These are phyloP conservation scores for Hymenotorrendiella dingleyae DNA, from an alignment of 2,329 filamentous ascomycete genomes.

Conservation along the genomic window DNA sequence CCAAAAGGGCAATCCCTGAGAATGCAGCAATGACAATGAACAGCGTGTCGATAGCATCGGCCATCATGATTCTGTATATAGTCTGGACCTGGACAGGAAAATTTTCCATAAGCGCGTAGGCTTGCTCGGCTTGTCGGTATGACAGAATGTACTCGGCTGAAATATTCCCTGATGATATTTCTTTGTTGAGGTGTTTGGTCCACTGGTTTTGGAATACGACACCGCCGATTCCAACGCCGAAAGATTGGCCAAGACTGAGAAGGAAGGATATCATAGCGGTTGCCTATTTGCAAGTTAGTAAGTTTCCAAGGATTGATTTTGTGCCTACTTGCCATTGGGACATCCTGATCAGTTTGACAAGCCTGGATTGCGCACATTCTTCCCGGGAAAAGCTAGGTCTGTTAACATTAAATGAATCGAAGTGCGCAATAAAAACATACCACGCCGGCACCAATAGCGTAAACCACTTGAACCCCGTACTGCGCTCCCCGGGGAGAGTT, in stretches of 20 bases:
- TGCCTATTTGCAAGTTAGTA: not conserved
- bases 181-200: constrained; percentile 3
- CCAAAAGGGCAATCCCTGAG: constrained; percentile 7
- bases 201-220: constrained; percentile 20
- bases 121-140: constrained; percentile 12
- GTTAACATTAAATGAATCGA: not conserved
- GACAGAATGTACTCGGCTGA: constrained; percentile 6
- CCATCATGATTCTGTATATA: constrained; percentile 12
- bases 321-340: constrained; percentile 9
- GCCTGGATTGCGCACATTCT: constrained; percentile 13
- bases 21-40: constrained; percentile 13
- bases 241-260: constrained; percentile 22
- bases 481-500: constrained; percentile 9
- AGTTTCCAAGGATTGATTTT: not conserved
- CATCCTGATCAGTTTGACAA: constrained; percentile 10
- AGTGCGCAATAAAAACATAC: not conserved
- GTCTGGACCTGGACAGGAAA: constrained; percentile 8
- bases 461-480: constrained; percentile 13
- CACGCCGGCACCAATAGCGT: constrained; percentile 11
- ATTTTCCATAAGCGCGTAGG: constrained; percentile 2
- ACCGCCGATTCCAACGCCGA: constrained; percentile 25
- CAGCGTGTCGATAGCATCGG: constrained; percentile 11
- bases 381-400: constrained; percentile 11
- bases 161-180: not conserved
- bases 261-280: constrained; percentile 22